Conservation (phyloP, 495 filamentous ascomycete genomes). For the Penicillium canescens region DNA sequence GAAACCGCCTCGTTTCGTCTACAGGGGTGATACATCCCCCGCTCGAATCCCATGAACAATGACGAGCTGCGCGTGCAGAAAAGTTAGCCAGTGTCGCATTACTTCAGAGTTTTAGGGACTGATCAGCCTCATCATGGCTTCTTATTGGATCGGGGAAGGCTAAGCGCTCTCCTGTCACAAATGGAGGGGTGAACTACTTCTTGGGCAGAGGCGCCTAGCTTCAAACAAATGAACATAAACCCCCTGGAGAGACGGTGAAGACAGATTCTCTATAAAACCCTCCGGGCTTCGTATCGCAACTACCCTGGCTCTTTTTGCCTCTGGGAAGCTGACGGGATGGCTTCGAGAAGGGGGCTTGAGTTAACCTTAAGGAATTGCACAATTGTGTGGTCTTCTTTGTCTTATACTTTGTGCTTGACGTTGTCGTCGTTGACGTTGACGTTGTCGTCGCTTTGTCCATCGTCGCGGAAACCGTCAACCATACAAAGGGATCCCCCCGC, state of each 20-base stretch:
- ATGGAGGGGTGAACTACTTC: neutral
- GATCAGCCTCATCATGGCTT: neutral
- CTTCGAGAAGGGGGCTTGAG: neutral
- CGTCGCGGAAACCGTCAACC: neutral
- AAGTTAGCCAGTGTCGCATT: neutral
- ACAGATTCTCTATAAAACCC: neutral
- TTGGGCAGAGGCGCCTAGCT: constrained; percentile 10
- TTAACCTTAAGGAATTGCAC: neutral
- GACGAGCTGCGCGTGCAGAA: neutral
- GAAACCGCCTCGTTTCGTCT: constrained; percentile 5
- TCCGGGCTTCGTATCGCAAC: constrained; percentile 1
- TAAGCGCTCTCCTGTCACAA: constrained; percentile 16
- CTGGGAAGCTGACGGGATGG: neutral
- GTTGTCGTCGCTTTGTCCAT: neutral
- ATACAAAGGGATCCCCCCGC: constrained; percentile 2
- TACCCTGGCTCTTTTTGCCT: too few relatives aligned
- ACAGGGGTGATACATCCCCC: neutral
- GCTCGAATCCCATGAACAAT: neutral
- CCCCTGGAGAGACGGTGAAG: neutral
- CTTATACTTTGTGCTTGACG: too few relatives aligned
- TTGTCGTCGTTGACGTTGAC: neutral
- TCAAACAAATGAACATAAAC: neutral
- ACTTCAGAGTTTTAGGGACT: neutral
- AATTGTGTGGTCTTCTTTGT: too few relatives aligned
- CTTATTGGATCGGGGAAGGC: constrained; percentile 5